A percentile compares a stretch with the other conserved stretches of the same genome.
Evolutionary conservation across 2,329 filamentous ascomycete species (phyloP).

Genomic region (Lachnellula arida): DNA sequence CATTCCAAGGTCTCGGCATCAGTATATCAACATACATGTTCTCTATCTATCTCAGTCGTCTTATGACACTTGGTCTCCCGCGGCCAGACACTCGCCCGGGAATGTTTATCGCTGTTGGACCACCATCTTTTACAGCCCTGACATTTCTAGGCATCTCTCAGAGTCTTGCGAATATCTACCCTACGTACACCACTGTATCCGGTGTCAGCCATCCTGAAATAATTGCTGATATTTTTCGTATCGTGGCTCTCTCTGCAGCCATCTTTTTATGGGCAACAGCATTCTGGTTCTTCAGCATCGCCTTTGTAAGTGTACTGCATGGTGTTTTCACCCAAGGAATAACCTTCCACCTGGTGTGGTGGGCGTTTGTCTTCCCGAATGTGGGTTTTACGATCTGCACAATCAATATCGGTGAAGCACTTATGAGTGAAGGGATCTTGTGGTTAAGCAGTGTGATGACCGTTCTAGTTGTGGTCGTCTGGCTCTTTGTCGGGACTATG

Average conservation of each 20-base stretch:
- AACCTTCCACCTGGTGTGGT: conserved; percentile 57
- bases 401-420: conserved; percentile 46
- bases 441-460: conserved; percentile 38
- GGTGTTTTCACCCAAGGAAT: conserved; percentile 40
- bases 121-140: conserved; percentile 66
- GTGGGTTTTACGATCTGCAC: conserved; percentile 54
- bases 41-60: conserved; percentile 63
- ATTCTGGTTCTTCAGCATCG: conserved; percentile 49
- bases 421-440: conserved; percentile 40
- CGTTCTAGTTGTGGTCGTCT: conserved; percentile 43
- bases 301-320: conserved; percentile 32
- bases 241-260: conserved; percentile 37
- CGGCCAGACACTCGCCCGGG: conserved; percentile 59
- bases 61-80: conserved; percentile 57
- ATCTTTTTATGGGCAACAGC: conserved; percentile 61
- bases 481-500: conserved; percentile 22
- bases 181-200: conserved; percentile 19
- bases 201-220: conserved; percentile 45
- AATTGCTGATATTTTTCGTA: conserved; percentile 29
- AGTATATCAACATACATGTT: conserved; percentile 67
- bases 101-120: conserved; percentile 70
- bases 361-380: conserved; percentile 59
- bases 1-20: conserved; percentile 65
- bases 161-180: conserved; percentile 18
- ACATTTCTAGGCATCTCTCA: conserved; percentile 61